Evolutionary conservation across 73 alveolate genomes (phyloP).

Genomic region (Paramecium sexaurelia): DNA sequence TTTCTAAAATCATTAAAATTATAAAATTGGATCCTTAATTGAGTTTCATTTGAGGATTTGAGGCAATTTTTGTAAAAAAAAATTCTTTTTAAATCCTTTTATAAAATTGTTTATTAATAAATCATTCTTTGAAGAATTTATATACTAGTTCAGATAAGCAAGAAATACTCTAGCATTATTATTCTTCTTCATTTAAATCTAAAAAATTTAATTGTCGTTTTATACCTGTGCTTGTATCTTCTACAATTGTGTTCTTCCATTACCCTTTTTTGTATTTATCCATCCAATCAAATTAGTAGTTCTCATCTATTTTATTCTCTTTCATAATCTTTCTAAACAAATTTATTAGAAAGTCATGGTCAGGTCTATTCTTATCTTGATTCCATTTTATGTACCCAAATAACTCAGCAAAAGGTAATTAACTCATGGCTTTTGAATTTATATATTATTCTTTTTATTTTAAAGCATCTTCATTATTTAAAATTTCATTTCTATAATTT

Average conservation of each 20-base stretch:
- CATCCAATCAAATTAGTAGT: slow-evolving; percentile 24
- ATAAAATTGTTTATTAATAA: too few relatives aligned
- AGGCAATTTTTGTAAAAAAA: too few relatives aligned
- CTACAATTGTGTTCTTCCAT: neutral
- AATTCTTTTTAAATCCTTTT: neutral
- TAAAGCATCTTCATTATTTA: neutral
- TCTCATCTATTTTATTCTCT: neutral
- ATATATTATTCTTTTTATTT: neutral
- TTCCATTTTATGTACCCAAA: slow-evolving; percentile 28
- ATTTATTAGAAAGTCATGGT: neutral
- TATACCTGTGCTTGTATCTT: neutral
- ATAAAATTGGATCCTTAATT: too few relatives aligned
- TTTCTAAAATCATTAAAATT: too few relatives aligned
- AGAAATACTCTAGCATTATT: neutral
- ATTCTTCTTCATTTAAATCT: neutral
- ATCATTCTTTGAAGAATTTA: too few relatives aligned
- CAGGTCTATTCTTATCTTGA: neutral
- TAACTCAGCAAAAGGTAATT: neutral
- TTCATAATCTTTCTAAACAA: neutral
- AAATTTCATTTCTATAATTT: neutral
- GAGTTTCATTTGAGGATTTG: too few relatives aligned
- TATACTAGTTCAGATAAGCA: too few relatives aligned
- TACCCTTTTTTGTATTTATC: neutral
- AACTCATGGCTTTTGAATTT: neutral
- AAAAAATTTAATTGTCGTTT: neutral